Base-by-base conservation (phyloP, 768 basidiomycete genomes). In the Artomyces pyxidatus region DNA sequence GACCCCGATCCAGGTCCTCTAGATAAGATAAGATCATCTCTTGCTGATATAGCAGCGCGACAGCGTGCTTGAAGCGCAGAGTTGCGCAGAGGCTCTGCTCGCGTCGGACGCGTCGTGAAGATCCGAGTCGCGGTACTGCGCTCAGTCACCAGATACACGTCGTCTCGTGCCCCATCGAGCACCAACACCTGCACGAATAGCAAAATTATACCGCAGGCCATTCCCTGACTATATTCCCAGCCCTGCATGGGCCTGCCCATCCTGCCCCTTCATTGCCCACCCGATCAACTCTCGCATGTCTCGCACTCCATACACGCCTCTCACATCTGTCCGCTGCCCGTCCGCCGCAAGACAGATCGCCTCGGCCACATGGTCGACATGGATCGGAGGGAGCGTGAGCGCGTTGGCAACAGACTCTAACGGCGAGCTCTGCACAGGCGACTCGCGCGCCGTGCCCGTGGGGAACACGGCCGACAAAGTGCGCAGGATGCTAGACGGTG, bases 321-420 rank as follows among this genome's bases (percentile, higher is more conserved):
- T 63, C 41, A 90, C 68, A 37, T 73, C 72, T 27, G 46, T 12
- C 9, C 67, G 70, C 42, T 61, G 59, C 30, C 68, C 66, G 58
- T 81, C 75, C 49, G 83, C 69, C 29, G 77, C 75, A 17, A 82
- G 72, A 51, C 85, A 81, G 6, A 91, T 76, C 0, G 92, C 89
- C 57, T 84, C 80, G 3, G 86, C 96, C 39, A 98, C 91, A 53
- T 93, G 90, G 58, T 99, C 96, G 19, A 97, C 92, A 60, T 98
- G 95, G 37, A 98, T 80, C 2, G 96, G 94, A 26, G 87, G 90
- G 47, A 85, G 83, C n/a, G 77, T 74, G 44, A 97, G 66, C 16
- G 86, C 81, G 52, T 86, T 86, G 6, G 90, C 87, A 29, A 93
- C 67, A 2, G 85, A 81, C 27, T 79, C 71, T 35, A 86, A 65